A percentile compares a stretch with the other conserved stretches of the same genome.
phyloP scores from a whole-genome alignment of 148 eudicot genomes.

The Heliosperma pusillum region DNA sequence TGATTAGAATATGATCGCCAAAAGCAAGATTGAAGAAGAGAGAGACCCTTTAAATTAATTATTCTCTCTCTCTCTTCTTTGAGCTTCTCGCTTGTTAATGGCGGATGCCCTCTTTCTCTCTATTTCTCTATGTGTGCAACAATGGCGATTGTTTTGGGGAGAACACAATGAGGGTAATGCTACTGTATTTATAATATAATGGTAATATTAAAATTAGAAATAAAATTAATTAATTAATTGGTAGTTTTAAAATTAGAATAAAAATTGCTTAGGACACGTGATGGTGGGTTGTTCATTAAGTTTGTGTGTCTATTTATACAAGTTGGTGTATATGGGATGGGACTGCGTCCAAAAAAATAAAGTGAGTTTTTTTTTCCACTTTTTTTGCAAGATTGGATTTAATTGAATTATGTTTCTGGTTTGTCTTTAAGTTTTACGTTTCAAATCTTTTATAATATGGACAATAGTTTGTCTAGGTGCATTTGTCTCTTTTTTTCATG shows the following conservation, averaged over 20 bases:
- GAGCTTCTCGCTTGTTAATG: slow-evolving; percentile 8
- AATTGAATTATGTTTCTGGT: neutral
- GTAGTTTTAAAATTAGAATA: neutral
- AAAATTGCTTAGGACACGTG: neutral
- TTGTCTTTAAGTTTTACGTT: too few relatives aligned
- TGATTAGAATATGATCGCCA: slow-evolving; percentile 13
- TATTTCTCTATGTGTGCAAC: slow-evolving; percentile 5
- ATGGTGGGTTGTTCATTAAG: neutral
- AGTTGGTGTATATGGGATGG: neutral
- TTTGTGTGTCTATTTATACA: neutral
- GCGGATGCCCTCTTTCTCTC: neutral
- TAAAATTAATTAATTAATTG: too few relatives aligned
- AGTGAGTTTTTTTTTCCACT: neutral
- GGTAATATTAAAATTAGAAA: neutral
- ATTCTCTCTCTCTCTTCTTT: slow-evolving; percentile 11
- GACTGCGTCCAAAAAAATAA: neutral
- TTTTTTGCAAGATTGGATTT: neutral
- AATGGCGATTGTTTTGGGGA: slow-evolving; percentile 25
- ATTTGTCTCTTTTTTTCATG: too few relatives aligned
- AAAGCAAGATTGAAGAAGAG: slow-evolving; percentile 6
- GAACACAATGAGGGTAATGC: neutral
- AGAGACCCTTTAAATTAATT: neutral
- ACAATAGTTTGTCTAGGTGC: too few relatives aligned
- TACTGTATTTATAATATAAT: slow-evolving; percentile 14
- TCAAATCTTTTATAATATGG: too few relatives aligned